These are phyloP conservation scores for Cryptococcus maquisensis DNA, from an alignment of 1,284 basidiomycete genomes.

Conservation along the genomic window DNA sequence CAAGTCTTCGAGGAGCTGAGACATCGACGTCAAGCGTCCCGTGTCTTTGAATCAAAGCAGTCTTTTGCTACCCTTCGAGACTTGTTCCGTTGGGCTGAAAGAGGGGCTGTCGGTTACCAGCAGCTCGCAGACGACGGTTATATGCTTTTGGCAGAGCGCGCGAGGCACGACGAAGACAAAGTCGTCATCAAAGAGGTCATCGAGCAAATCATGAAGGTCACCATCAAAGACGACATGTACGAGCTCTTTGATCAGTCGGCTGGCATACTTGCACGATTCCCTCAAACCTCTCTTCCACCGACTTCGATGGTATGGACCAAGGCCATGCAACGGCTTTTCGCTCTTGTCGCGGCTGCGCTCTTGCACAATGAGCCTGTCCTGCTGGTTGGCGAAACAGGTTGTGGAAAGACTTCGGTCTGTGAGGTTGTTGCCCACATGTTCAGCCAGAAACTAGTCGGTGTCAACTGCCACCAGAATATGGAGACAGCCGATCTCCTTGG, in stretches of 20 bases:
- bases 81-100: slow-evolving; percentile 92
- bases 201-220: slow-evolving; percentile 84
- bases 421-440: slow-evolving; percentile 76
- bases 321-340: slow-evolving; percentile 87
- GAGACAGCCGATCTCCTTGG: slow-evolving; percentile 97
- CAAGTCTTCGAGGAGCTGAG: slow-evolving; percentile 90
- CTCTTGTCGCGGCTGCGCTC: slow-evolving; percentile 75
- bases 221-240: slow-evolving; percentile 74
- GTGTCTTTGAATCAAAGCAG: slow-evolving; percentile 96
- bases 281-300: slow-evolving; percentile 24
- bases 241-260: slow-evolving; percentile 56
- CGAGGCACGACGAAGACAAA: slow-evolving; percentile 81
- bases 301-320: slow-evolving; percentile 76
- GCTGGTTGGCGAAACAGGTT: slow-evolving; percentile 96
- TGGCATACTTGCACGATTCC: slow-evolving; percentile 32
- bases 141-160: slow-evolving; percentile 93
- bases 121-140: slow-evolving; percentile 94
- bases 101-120: slow-evolving; percentile 83
- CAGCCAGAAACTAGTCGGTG: slow-evolving; percentile 62
- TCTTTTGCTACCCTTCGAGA: slow-evolving; percentile 96
- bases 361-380: slow-evolving; percentile 91
- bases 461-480: slow-evolving; percentile 99
- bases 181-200: slow-evolving; percentile 85
- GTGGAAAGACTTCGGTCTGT: slow-evolving; percentile 96
- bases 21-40: slow-evolving; percentile 79